Base-by-base conservation (phyloP, 2,329 filamentous ascomycete species). In the Fusarium hainanense region DNA sequence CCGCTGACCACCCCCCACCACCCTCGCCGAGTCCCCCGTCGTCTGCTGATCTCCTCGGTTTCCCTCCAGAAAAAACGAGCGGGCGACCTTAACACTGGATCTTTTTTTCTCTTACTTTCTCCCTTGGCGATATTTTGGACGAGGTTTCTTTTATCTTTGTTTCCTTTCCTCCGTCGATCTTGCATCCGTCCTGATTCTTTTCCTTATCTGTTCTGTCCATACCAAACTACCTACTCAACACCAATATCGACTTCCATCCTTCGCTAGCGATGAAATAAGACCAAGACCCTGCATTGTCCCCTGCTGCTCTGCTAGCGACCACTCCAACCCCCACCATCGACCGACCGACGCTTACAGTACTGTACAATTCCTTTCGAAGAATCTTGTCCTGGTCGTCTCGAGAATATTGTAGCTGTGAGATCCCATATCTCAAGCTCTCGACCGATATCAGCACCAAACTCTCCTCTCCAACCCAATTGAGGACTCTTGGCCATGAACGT, bases 41-140 rank as follows among this genome's bases (percentile, higher is more conserved):
- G 65, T 74, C 73, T 71, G 73, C 73, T 75, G 72, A 75, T 75
- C 68, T 60, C 42, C 54, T 69, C 47, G 57, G 61, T 52, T 58
- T 55, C 56, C 70, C 60, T 56, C 65, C 50, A 54, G 18, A 51
- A 37, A 52, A 65, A 41, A 49, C 28, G 41, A 41, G 41, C 28
- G 56, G 28, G 42, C 68, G 50, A 66, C 57, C 62, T 55, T 54
- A 57, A 72, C 54, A 49, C 42, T 63, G 57, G 57, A 25, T 32
- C 47, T 34, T 62, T 51, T 43, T 27, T 51, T 43, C 27, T 47
- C 54, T 49, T 61, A 12, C 46, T 51, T 63, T 52, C 55, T 56
- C 49, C 56, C 41, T 70, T 58, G 43, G 48, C 58, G 42, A 66
- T 46, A 50, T 58, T 63, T 54, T 49, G 43, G 21, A 37, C 56